phyloP scores from a whole-genome alignment of 179 eudicot species.

The Patellifolia procumbens region DNA sequence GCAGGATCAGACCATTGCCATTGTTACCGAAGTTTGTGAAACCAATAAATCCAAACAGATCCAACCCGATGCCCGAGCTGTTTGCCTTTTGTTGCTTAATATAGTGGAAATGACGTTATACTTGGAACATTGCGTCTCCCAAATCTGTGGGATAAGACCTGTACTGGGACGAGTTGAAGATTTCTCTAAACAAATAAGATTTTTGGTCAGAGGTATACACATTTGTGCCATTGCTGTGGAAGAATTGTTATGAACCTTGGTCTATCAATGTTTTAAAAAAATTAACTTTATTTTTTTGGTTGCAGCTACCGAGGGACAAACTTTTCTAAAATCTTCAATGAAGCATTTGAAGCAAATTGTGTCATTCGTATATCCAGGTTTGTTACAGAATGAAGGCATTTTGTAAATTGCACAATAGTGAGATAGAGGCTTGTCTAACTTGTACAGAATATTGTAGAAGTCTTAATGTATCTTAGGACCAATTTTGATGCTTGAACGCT shows the following conservation, averaged over 20 bases:
- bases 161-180: constrained; percentile 87
- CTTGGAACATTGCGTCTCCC: constrained; percentile 80
- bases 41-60: constrained; percentile 56
- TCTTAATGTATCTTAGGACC: neutral
- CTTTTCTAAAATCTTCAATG: constrained; percentile 56
- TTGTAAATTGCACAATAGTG: constrained; percentile 25
- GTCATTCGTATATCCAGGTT: constrained; percentile 70
- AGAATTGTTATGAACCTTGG: constrained; percentile 1
- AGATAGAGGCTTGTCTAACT: constrained; percentile 1
- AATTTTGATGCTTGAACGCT: neutral
- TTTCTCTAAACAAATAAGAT: constrained; percentile 64
- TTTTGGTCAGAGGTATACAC: constrained; percentile 63
- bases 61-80: constrained; percentile 46
- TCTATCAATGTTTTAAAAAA: neutral
- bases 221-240: neutral
- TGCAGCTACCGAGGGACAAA: constrained; percentile 74
- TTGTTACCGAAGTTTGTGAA: constrained; percentile 83
- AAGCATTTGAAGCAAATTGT: constrained; percentile 70
- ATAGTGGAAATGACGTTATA: constrained; percentile 75
- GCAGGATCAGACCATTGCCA: constrained; percentile 87
- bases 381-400: constrained; percentile 67
- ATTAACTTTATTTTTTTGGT: neutral
- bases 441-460: constrained; percentile 25
- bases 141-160: constrained; percentile 86
- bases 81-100: constrained; percentile 68